Evolutionary conservation across 2,329 filamentous ascomycete species (phyloP).

Genomic region (Sporothrix sp.): DNA sequence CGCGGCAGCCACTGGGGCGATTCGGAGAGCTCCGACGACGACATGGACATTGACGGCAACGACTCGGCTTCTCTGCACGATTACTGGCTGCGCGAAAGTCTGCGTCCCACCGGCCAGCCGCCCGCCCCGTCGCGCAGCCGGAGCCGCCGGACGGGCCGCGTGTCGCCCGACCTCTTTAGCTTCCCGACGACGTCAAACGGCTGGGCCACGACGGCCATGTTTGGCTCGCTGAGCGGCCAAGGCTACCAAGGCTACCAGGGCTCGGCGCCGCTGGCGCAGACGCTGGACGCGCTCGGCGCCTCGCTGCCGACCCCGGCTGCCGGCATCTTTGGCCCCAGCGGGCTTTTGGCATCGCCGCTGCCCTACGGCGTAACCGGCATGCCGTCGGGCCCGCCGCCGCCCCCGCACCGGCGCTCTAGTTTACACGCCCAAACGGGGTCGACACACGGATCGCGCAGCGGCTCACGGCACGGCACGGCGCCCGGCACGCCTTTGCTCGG

Average conservation of each 20-base stretch:
- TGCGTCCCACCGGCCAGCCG: conserved; percentile 29
- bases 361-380: conserved; percentile 14
- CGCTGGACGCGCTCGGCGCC: conserved; percentile 36
- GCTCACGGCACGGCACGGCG: conserved; percentile 14
- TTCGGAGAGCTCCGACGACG: conserved; percentile 31
- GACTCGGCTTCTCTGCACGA: conserved; percentile 44
- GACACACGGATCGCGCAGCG: conserved; percentile 11
- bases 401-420: conserved; percentile 45
- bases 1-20: conserved; percentile 34
- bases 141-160: conserved; percentile 17
- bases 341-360: conserved; percentile 22
- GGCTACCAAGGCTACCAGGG: conserved; percentile 22
- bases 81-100: conserved; percentile 48
- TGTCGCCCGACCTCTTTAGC: conserved; percentile 45
- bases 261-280: conserved; percentile 23
- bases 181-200: conserved; percentile 33
- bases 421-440: conserved; percentile 37
- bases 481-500: conserved; percentile 16
- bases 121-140: conserved; percentile 5
- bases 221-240: conserved; percentile 31
- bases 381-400: conserved; percentile 31
- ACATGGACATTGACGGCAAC: conserved; percentile 30
- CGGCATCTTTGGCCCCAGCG: conserved; percentile 27
- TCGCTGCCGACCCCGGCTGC: conserved; percentile 34
- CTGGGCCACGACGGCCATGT: conserved; percentile 42